phyloP scores from a whole-genome alignment of 345 rosid genomes.

The Lumnitzera littorea region DNA sequence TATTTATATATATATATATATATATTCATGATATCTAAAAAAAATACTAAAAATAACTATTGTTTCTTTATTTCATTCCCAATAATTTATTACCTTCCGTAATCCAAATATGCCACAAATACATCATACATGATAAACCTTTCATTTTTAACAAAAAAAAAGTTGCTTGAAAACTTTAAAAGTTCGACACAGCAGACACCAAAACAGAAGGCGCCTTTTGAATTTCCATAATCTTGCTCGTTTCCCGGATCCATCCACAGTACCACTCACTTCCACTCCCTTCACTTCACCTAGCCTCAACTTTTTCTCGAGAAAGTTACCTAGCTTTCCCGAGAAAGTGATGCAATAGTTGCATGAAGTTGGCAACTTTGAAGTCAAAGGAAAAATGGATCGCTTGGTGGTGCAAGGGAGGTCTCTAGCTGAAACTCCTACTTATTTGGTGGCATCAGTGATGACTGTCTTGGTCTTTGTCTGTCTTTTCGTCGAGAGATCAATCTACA shows the following conservation, averaged over 20 bases:
- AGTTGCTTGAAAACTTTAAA: too few species aligned
- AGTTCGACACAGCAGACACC: too few species aligned
- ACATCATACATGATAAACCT: too few species aligned
- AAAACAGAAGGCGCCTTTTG: not conserved
- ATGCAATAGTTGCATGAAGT: not conserved
- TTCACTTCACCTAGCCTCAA: too few species aligned
- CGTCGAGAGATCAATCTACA: conserved; percentile 73
- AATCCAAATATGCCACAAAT: too few species aligned
- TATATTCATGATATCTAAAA: too few species aligned
- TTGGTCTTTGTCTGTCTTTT: conserved; percentile 65
- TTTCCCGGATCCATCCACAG: conserved; percentile 25
- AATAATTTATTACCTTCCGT: too few species aligned
- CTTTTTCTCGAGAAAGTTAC: not conserved
- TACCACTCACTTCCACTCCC: not conserved
- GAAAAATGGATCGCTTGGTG: conserved; percentile 32
- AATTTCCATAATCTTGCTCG: conserved; percentile 12
- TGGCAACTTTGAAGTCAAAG: conserved; percentile 2
- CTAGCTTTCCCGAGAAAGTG: conserved; percentile 5
- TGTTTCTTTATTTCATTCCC: too few species aligned
- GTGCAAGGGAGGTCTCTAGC: conserved; percentile 71
- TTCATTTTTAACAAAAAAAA: too few species aligned
- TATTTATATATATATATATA: too few species aligned
- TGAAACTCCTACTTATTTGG: conserved; percentile 89
- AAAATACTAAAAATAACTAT: too few species aligned
- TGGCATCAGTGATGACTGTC: conserved; percentile 76